Base-by-base conservation (phyloP, 805 yeast genomes). In the Teunomyces atbi region DNA sequence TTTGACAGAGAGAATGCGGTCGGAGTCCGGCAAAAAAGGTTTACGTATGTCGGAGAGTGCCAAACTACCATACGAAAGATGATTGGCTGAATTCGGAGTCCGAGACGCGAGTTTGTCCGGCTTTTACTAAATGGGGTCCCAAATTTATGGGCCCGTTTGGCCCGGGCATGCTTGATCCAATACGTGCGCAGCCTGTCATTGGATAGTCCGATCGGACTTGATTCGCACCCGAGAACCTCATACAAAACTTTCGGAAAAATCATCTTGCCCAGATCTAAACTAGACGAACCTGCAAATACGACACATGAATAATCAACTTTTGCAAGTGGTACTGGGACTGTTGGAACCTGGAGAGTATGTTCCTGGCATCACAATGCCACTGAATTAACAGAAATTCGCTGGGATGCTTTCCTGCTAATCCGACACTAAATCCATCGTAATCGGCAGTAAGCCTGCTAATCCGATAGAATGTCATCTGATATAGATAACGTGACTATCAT, bases 121-220 rank as follows among this genome's bases (percentile, higher is more conserved):
- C 6, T 30, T 30, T 30, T 12, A 11, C 7, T 30, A 5, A 6
- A 1, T 27, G 29, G 29, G n/a, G 29, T 27, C 29, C 29, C 5
- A 27, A 27, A 27, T 27, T 27, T 27, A 27, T 27, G 29, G 29
- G 29, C 29, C 29, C 33, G 33, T 30, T 30, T 30, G 33, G 37
- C n/a, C 39, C 39, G 39, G 27, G 8, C 23, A 33, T 6, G 10
- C 37, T 16, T 18, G 20, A 18, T 15, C 28, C 26, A 10, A 36
- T 5, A 5, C 15, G 13, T 36, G 23, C 39, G 39, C 39, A 36
- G 27, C 27, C 15, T 36, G 10, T 36, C 2, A 36, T 36, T 36
- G 39, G 39, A 36, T 36, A 21, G 39, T 19, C 23, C 28, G 28
- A 19, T 36, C 39, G 39, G 39, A 36, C 39, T 36, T 36, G 27